Percentiles rank a stretch among this genome's conserved stretches.
These are phyloP conservation scores for Shiraia sp. DNA, from an alignment of 2,329 filamentous ascomycete species.

Conservation along the genomic window DNA sequence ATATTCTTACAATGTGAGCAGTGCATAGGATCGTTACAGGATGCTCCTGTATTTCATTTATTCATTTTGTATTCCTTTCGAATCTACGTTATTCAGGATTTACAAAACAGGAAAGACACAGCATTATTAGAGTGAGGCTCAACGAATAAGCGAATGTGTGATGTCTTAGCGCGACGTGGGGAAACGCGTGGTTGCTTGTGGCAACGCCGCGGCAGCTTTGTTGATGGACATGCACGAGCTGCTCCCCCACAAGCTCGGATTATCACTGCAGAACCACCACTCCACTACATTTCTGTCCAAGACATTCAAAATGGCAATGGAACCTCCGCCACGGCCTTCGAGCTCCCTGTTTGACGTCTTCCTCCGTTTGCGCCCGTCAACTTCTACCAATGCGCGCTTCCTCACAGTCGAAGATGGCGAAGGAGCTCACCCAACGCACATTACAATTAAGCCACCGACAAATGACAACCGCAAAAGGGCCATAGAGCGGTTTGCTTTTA, in stretches of 20 bases:
- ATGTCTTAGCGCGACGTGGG: background rate
- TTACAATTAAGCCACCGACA: conserved; percentile 66
- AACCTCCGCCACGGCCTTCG: conserved; percentile 40
- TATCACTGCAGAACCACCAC: conserved; percentile 4
- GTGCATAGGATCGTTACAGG: too few relatives aligned
- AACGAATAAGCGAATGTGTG: background rate
- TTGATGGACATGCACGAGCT: conserved; percentile 15
- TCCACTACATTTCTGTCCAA: conserved; percentile 3
- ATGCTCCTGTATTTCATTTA: too few relatives aligned
- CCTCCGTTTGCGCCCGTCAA: conserved; percentile 68
- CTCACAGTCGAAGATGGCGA: conserved; percentile 69
- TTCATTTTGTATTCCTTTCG: too few relatives aligned
- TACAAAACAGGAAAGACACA: too few relatives aligned
- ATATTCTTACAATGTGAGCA: too few relatives aligned
- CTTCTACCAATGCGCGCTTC: conserved; percentile 59
- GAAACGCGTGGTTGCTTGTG: conserved; percentile 10
- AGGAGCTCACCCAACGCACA: conserved; percentile 50
- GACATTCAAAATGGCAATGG: conserved; percentile 33
- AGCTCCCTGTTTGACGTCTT: conserved; percentile 84
- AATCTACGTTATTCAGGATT: background rate
- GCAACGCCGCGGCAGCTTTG: conserved; percentile 15
- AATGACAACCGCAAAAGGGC: conserved; percentile 82
- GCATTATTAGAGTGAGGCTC: too few relatives aligned
- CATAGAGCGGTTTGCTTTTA: conserved; percentile 93
- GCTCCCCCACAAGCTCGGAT: conserved; percentile 3